Conservation (phyloP, 2,329 filamentous ascomycete species). For the Aureobasidium leucospermi region DNA sequence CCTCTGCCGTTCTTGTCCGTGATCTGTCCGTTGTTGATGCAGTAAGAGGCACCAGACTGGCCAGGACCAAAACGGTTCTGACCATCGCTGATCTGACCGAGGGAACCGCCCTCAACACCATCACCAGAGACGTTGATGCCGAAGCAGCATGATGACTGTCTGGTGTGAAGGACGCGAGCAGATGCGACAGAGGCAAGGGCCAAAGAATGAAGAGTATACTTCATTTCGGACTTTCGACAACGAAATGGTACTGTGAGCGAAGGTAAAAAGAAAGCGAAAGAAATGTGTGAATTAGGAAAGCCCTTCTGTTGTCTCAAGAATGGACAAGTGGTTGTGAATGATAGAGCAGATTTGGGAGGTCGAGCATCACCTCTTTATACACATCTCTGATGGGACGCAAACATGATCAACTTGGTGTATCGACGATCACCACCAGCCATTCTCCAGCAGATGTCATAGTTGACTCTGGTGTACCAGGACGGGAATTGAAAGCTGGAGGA, state of each 20-base stretch:
- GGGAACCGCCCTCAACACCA: conserved; percentile 31
- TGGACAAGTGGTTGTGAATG: background rate
- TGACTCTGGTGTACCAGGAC: background rate
- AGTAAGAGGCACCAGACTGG: conserved; percentile 38
- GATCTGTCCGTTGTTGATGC: conserved; percentile 45
- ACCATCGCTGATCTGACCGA: conserved; percentile 54
- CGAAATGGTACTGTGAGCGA: conserved; percentile 1
- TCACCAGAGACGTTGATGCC: background rate
- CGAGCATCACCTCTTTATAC: conserved; percentile 7
- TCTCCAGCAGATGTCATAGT: conserved; percentile 4
- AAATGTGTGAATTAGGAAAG: background rate
- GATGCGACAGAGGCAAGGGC: conserved; percentile 5
- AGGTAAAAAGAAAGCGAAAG: conserved; percentile 2
- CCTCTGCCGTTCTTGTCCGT: conserved; percentile 49
- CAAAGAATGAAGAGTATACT: conserved; percentile 5
- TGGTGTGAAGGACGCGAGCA: background rate
- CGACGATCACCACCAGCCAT: conserved; percentile 7
- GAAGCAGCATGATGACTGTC: conserved; percentile 10
- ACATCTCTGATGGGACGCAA: background rate
- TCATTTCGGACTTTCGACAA: conserved; percentile 8
- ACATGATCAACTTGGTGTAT: background rate
- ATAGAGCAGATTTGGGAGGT: background rate
- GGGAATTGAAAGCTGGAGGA: background rate
- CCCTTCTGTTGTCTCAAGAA: background rate
- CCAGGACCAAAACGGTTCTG: conserved; percentile 47